A percentile compares a stretch with the other conserved stretches of the same genome.
These are phyloP conservation scores for Ogataea trehalophila DNA, from an alignment of 805 yeast genomes.

Conservation along the genomic window DNA sequence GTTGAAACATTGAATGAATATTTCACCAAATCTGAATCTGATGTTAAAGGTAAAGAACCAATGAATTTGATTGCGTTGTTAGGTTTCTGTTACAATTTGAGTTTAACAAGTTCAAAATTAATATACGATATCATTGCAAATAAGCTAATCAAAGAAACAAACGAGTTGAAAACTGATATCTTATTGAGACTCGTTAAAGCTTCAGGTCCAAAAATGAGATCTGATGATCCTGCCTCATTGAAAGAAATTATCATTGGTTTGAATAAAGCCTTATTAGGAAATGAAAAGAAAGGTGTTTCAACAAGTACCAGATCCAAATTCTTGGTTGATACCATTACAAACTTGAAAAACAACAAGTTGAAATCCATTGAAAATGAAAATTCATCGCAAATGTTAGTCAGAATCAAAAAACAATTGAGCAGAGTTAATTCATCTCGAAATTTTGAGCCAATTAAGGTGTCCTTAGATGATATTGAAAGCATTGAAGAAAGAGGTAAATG, in stretches of 20 bases:
- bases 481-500: conserved; percentile 86
- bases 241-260: conserved; percentile 68
- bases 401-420: conserved; percentile 63
- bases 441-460: conserved; percentile 78
- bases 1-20: conserved; percentile 62
- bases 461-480: conserved; percentile 73
- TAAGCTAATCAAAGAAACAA: conserved; percentile 35
- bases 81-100: conserved; percentile 73
- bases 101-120: conserved; percentile 66
- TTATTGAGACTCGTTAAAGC: conserved; percentile 66
- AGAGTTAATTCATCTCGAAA: conserved; percentile 40
- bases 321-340: conserved; percentile 77
- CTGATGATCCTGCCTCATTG: conserved; percentile 84
- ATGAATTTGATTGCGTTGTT: conserved; percentile 66
- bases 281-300: conserved; percentile 30
- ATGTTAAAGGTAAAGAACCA: conserved; percentile 29
- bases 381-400: conserved; percentile 45
- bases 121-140: conserved; percentile 69
- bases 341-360: conserved; percentile 80
- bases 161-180: conserved; percentile 73
- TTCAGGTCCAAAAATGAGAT: conserved; percentile 79
- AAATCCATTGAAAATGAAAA: conserved; percentile 48
- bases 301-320: conserved; percentile 68
- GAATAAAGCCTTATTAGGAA: conserved; percentile 40
- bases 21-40: conserved; percentile 25